Conservation (phyloP, 179 eudicot genomes). For the Vitellaria paradoxa region DNA sequence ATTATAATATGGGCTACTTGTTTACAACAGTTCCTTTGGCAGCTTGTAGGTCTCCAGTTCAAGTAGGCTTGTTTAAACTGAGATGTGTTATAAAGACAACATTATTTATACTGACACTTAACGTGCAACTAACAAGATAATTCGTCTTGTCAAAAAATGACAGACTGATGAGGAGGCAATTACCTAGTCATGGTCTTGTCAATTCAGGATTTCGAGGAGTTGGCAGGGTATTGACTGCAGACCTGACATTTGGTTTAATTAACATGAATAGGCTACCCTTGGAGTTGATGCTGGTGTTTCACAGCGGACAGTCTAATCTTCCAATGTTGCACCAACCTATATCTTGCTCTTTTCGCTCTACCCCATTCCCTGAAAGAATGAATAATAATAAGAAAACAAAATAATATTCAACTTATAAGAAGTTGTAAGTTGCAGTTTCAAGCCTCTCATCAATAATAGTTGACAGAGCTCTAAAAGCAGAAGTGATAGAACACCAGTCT, state of each 20-base stretch:
- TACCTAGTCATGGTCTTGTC: not conserved
- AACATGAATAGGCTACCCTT: not conserved
- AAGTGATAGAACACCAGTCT: no score
- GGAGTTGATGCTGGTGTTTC: not conserved
- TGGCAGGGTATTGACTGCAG: not conserved
- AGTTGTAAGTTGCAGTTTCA: not conserved
- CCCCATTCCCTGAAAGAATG: not conserved
- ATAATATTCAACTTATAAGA: not conserved
- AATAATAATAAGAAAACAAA: constrained; percentile 3
- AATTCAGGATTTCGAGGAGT: not conserved
- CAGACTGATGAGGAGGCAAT: not conserved
- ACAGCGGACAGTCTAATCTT: not conserved
- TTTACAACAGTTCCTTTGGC: constrained; percentile 1
- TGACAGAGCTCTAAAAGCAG: no score
- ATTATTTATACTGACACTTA: not conserved
- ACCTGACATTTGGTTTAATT: not conserved
- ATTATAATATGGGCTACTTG: not conserved
- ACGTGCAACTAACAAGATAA: not conserved
- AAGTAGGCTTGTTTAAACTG: not conserved
- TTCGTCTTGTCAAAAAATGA: not conserved
- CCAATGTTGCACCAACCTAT: not conserved
- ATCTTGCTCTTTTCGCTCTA: not conserved
- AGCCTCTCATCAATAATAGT: not conserved
- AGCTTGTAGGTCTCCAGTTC: not conserved
- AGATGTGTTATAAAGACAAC: not conserved